Percentiles rank a stretch among this genome's conserved stretches.
phyloP scores from a whole-genome alignment of 805 yeast genomes.

The Kockiozyma suomiensis region DNA sequence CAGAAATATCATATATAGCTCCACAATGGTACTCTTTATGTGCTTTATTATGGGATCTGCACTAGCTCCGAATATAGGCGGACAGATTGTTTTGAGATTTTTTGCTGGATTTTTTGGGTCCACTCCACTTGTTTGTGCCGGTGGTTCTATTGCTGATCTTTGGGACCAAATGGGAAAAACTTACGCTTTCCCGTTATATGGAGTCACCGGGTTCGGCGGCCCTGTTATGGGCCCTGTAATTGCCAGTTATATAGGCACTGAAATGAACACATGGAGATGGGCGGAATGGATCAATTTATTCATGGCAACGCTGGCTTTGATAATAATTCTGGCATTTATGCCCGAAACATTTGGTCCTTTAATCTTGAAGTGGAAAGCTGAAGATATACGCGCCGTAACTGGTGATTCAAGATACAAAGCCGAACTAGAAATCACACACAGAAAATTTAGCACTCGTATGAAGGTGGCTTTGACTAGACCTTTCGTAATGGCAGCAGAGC shows the following conservation, averaged over 20 bases:
- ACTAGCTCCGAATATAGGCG: conserved; percentile 59
- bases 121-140: conserved; percentile 83
- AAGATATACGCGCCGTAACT: conserved; percentile 52
- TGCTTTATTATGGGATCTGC: conserved; percentile 34
- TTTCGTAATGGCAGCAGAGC: conserved; percentile 53
- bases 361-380: conserved; percentile 68
- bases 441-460: conserved; percentile 46
- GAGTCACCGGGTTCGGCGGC: conserved; percentile 50
- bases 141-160: conserved; percentile 79
- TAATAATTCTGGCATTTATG: conserved; percentile 46
- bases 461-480: conserved; percentile 57
- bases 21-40: conserved; percentile 42
- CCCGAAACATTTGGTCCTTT: conserved; percentile 94
- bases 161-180: conserved; percentile 46
- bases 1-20: conserved; percentile 61
- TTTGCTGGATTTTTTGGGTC: conserved; percentile 77
- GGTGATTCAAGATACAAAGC: conserved; percentile 48
- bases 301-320: conserved; percentile 50
- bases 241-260: conserved; percentile 60
- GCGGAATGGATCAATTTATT: conserved; percentile 69
- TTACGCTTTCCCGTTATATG: conserved; percentile 32
- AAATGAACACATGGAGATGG: conserved; percentile 78
- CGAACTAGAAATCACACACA: conserved; percentile 47
- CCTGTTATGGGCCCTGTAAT: conserved; percentile 71
- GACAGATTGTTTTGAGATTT: conserved; percentile 67